Evolutionary conservation across 768 basidiomycete species (phyloP).

Genomic region (Lactifluus echinatus): DNA sequence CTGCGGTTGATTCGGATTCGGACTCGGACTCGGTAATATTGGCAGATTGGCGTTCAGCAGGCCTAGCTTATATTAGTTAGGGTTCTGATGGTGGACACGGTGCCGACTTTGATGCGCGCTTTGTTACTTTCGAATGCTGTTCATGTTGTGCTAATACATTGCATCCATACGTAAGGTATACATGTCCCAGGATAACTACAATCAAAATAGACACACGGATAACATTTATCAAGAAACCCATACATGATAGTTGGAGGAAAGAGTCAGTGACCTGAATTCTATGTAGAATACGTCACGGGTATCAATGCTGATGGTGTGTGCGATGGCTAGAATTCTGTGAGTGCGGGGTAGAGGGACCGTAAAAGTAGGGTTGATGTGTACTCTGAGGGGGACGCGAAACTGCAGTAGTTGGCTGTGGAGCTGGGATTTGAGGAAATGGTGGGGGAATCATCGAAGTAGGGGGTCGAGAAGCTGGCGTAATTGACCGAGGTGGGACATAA

Average conservation of each 20-base stretch:
- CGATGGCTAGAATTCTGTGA: constrained; percentile 1
- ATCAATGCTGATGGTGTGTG: background rate
- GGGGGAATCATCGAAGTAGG: background rate
- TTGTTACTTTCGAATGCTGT: background rate
- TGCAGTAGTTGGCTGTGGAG: constrained; percentile 4
- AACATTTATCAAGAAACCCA: background rate
- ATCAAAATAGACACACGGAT: background rate
- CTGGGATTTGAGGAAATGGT: constrained; percentile 1
- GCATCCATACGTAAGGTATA: background rate
- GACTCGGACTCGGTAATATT: too few species aligned
- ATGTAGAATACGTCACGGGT: background rate
- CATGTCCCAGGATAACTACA: background rate
- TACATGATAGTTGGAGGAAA: background rate
- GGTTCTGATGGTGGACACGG: too few species aligned
- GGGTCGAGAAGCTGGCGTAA: background rate
- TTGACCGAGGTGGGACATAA: background rate
- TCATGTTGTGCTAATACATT: background rate
- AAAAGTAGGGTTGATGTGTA: background rate
- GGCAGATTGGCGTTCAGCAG: too few species aligned
- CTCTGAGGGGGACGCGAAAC: constrained; percentile 4
- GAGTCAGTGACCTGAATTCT: background rate
- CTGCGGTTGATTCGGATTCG: too few species aligned
- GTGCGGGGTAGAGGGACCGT: background rate
- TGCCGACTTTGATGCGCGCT: background rate
- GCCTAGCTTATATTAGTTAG: too few species aligned